Evolutionary conservation across 805 yeast genomes (phyloP).

Genomic region (Spathaspora passalidarum): DNA sequence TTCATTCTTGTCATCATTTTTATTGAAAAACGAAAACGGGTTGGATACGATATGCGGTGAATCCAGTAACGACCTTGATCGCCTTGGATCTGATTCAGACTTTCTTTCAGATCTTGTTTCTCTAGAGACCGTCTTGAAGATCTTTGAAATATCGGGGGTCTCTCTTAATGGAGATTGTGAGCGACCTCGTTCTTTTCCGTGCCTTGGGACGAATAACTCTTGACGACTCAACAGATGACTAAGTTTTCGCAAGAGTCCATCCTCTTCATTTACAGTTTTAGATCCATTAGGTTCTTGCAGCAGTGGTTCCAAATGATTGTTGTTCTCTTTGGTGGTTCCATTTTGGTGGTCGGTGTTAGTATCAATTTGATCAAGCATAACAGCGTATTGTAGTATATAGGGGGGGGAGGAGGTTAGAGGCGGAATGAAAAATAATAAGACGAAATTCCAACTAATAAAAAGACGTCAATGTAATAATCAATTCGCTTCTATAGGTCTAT

Average conservation of each 20-base stretch:
- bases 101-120: constrained; percentile 1
- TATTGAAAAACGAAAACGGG: constrained; percentile 28
- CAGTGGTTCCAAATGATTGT: too few species aligned
- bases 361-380: too few species aligned
- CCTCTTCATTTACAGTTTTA: not conserved
- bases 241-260: not conserved
- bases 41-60: constrained; percentile 27
- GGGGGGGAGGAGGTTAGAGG: too few species aligned
- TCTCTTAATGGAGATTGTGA: constrained; percentile 12
- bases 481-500: too few species aligned
- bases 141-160: constrained; percentile 12
- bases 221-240: not conserved
- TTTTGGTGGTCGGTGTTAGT: too few species aligned
- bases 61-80: constrained; percentile 7
- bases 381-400: too few species aligned
- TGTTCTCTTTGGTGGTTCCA: too few species aligned
- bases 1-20: constrained; percentile 29
- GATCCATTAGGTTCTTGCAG: too few species aligned
- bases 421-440: too few species aligned
- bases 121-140: constrained; percentile 12
- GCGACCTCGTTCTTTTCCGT: not conserved
- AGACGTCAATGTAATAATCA: too few species aligned
- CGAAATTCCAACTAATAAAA: too few species aligned
- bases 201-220: not conserved
- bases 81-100: not conserved